Evolutionary conservation across 1,284 basidiomycete genomes (phyloP), one percentile per base, ranked within the genome.

Genomic region (Ustilago crameri): DNA sequence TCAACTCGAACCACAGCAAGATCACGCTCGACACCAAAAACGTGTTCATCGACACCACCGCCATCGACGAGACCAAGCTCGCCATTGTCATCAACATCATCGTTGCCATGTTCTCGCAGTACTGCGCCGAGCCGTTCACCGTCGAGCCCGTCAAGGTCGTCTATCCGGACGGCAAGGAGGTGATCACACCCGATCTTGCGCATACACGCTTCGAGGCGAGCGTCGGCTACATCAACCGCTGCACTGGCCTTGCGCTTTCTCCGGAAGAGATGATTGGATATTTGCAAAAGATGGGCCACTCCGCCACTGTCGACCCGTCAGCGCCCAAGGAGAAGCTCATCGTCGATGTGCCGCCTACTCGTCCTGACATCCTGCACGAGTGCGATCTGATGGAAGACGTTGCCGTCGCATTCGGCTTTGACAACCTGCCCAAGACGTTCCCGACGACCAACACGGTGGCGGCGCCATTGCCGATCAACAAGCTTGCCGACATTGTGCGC

Each of bases 301-400:
- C 46, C 3, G 79, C 83, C 0, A 41, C 49, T 0, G 60, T 72
- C 2, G 67, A 73, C 17, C 35, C 71, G n/a, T n/a, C 40, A 14
- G 44, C 55, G 4, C 51, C 57, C 9, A 37, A 87, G 0, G 91
- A 93, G 74, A 89, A 91, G 76, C 84, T 93, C 22, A 79, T 89
- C 48, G 90, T 98, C 24, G 85, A 89, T 38, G 88, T 99, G 34
- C 95, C 95, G 2, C 88, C 91, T 27, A 98, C 94, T 12, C 89
- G 95, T 44, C 93, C 96, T 0, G 95, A 99, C 82, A 96, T 99
- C 72, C 86, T 99, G 61, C 96, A 98, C 83, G 94, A 98, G 84
- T 97, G 95, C 81, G 95, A 99, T 84, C 88, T 98, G 78, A 93
- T 99, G 90, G 95, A 99, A 83, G 95, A 99, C 77, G 93, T 91